Conservation (phyloP, 2,329 filamentous ascomycete species). For the Talaromyces sp. region DNA sequence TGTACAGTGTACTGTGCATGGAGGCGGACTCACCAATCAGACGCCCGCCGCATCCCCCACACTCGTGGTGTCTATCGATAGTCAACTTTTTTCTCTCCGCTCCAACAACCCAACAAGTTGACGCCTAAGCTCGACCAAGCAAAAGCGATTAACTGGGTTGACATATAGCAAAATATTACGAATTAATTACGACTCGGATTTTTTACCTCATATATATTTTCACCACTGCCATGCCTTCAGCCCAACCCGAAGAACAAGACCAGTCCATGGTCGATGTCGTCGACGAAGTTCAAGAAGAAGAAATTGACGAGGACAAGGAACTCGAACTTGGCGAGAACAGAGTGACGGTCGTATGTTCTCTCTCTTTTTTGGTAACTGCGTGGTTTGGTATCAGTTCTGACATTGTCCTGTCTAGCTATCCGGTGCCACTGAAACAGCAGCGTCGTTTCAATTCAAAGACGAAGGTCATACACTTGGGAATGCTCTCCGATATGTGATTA, state of each 20-base stretch:
- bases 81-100: slow-evolving; percentile 14
- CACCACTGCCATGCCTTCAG: slow-evolving; percentile 25
- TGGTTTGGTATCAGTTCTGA: neutral
- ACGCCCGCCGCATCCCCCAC: neutral
- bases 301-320: slow-evolving; percentile 43
- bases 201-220: neutral
- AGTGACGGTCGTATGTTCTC: slow-evolving; percentile 53
- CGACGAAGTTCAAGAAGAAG: slow-evolving; percentile 31
- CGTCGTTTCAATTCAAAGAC: slow-evolving; percentile 88
- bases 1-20: too few relatives aligned
- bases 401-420: slow-evolving; percentile 57
- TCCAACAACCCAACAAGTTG: neutral
- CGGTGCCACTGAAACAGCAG: slow-evolving; percentile 76
- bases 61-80: slow-evolving; percentile 13
- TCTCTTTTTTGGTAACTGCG: too few relatives aligned
- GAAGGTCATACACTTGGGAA: slow-evolving; percentile 97
- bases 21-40: neutral
- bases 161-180: neutral
- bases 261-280: slow-evolving; percentile 37
- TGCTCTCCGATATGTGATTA: slow-evolving; percentile 87
- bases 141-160: neutral
- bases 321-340: slow-evolving; percentile 43
- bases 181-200: neutral
- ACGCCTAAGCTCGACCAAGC: neutral
- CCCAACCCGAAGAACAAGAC: slow-evolving; percentile 35